These are phyloP conservation scores for Boehmeria nivea DNA, from an alignment of 306 rosid species.

Conservation along the genomic window DNA sequence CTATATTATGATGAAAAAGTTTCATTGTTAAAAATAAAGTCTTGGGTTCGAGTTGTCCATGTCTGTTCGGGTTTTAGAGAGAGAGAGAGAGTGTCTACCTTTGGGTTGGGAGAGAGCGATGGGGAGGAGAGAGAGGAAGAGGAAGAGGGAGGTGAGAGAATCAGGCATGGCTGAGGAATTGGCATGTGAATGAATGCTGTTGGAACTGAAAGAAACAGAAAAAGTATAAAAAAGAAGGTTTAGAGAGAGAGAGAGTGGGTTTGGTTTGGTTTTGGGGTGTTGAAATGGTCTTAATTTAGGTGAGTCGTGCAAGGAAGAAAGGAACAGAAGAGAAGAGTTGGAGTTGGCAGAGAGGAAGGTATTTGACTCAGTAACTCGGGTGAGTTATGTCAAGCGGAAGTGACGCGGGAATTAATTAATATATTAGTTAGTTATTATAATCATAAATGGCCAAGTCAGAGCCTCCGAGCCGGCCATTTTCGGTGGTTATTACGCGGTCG, in stretches of 20 bases:
- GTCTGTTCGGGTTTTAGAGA: no score
- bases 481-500: no score
- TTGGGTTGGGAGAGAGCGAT: conserved; percentile 38
- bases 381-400: not conserved
- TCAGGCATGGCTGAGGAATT: conserved; percentile 30
- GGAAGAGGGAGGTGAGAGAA: conserved; percentile 11
- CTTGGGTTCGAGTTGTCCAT: no score
- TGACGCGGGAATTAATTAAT: conserved; percentile 4
- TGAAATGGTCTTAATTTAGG: conserved; percentile 33
- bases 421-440: not conserved
- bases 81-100: no score
- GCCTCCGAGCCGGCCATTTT: no score
- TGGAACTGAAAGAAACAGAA: not conserved
- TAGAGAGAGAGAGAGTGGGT: not conserved
- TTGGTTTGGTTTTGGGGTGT: conserved; percentile 1
- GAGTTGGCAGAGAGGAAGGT: conserved; percentile 43
- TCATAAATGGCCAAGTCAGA: no score
- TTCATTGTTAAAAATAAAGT: not conserved
- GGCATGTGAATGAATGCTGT: conserved; percentile 11
- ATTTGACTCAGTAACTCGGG: conserved; percentile 1
- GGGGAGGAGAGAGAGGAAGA: conserved; percentile 25
- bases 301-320: conserved; percentile 36
- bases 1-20: not conserved
- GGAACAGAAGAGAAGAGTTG: conserved; percentile 28
- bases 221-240: conserved; percentile 1